phyloP scores from a whole-genome alignment of 768 basidiomycete genomes.

The Fomitopsis pulvina region DNA sequence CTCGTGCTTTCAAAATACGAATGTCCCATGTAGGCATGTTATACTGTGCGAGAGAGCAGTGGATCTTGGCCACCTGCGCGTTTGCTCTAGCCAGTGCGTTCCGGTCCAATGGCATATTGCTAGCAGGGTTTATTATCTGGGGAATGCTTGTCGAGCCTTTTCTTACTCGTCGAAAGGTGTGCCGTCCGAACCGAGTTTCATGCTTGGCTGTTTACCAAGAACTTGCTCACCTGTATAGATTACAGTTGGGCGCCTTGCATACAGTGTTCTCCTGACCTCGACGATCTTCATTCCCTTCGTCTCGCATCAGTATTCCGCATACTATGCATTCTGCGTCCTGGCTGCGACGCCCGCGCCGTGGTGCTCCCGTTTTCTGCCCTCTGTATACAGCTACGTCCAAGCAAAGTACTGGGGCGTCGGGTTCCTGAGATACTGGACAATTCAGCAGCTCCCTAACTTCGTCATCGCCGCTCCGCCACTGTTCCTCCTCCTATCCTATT shows the following conservation, averaged over 20 bases:
- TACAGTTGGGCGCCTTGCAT: slow-evolving; percentile 24
- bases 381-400: slow-evolving; percentile 81
- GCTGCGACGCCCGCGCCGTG: slow-evolving; percentile 32
- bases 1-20: neutral
- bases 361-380: slow-evolving; percentile 59
- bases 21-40: slow-evolving; percentile 46
- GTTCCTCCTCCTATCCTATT: slow-evolving; percentile 37
- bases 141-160: slow-evolving; percentile 53
- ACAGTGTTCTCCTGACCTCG: slow-evolving; percentile 35
- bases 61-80: slow-evolving; percentile 47
- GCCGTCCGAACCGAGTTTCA: neutral
- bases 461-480: slow-evolving; percentile 71
- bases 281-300: slow-evolving; percentile 61
- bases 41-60: slow-evolving; percentile 40
- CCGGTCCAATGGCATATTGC: slow-evolving; percentile 72
- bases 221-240: slow-evolving; percentile 33
- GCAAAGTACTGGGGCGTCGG: slow-evolving; percentile 83
- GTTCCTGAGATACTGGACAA: slow-evolving; percentile 81
- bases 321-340: slow-evolving; percentile 53
- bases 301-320: slow-evolving; percentile 63
- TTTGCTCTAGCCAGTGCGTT: slow-evolving; percentile 64
- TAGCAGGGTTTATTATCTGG: slow-evolving; percentile 79
- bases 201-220: neutral
- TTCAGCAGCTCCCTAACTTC: slow-evolving; percentile 83
- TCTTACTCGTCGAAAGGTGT: slow-evolving; percentile 32